Conservation (phyloP, 2,329 filamentous ascomycete genomes). For the Cladosporium velox region DNA sequence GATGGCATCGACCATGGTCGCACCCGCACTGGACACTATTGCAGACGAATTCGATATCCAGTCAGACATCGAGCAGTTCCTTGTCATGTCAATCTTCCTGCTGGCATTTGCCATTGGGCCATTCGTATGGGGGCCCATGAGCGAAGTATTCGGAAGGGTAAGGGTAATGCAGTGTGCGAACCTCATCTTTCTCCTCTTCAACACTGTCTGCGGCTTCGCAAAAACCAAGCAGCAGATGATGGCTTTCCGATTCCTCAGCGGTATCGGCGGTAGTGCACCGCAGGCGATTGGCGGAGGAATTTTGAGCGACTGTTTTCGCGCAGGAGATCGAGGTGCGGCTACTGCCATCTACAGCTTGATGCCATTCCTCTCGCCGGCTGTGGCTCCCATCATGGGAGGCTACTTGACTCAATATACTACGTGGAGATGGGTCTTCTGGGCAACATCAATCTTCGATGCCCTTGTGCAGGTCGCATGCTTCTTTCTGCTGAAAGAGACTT, state of each 20-base stretch:
- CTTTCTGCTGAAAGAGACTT: conserved; percentile 64
- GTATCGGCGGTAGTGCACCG: conserved; percentile 37
- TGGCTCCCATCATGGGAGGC: conserved; percentile 63
- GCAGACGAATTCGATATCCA: conserved; percentile 31
- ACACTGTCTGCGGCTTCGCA: conserved; percentile 37
- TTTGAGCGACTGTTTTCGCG: conserved; percentile 33
- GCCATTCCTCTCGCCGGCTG: conserved; percentile 34
- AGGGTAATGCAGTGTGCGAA: conserved; percentile 36
- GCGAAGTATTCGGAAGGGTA: conserved; percentile 36
- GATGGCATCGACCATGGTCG: conserved; percentile 38
- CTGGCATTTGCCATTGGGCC: conserved; percentile 36
- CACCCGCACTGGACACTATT: conserved; percentile 33
- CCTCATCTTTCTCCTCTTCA: conserved; percentile 36
- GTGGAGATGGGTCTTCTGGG: conserved; percentile 85
- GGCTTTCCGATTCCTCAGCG: conserved; percentile 36
- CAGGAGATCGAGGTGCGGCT: conserved; percentile 35
- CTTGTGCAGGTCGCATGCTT: conserved; percentile 72
- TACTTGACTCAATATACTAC: conserved; percentile 62
- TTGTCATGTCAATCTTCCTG: conserved; percentile 39
- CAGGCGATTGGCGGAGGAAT: conserved; percentile 36
- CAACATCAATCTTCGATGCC: conserved; percentile 73
- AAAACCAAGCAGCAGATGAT: conserved; percentile 35
- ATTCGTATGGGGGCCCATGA: conserved; percentile 35
- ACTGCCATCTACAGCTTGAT: conserved; percentile 36
- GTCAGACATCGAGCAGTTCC: conserved; percentile 29